phyloP scores from a whole-genome alignment of 345 rosid species.

The Lepidium sativum region DNA sequence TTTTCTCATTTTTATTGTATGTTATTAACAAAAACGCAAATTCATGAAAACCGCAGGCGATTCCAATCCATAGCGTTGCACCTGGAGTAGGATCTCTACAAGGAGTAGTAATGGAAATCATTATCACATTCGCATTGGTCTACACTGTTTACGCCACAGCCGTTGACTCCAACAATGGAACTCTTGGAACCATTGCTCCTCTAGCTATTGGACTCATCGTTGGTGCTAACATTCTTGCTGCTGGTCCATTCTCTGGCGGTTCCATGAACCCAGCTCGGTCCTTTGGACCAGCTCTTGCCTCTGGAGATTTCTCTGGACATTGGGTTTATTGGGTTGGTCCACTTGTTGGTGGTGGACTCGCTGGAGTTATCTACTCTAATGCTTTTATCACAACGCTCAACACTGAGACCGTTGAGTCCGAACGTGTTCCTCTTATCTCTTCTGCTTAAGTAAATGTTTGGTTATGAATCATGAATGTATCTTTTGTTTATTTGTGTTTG shows the following conservation, averaged over 20 bases:
- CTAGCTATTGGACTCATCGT: conserved; percentile 86
- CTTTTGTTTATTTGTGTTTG: background rate
- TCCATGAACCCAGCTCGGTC: conserved; percentile 96
- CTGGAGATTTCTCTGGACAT: conserved; percentile 62
- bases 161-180: conserved; percentile 86
- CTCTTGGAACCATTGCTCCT: conserved; percentile 75
- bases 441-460: background rate
- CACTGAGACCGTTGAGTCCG: background rate
- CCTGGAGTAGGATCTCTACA: conserved; percentile 64
- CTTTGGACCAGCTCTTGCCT: conserved; percentile 76
- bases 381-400: conserved; percentile 38
- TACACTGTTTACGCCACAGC: conserved; percentile 91
- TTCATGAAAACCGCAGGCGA: conserved; percentile 32
- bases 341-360: conserved; percentile 78
- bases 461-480: background rate
- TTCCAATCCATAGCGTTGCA: conserved; percentile 62
- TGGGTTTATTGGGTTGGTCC: conserved; percentile 96
- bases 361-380: conserved; percentile 62
- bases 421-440: conserved; percentile 40
- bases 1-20: too few species aligned
- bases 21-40: background rate
- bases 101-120: conserved; percentile 83
- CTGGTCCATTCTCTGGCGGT: conserved; percentile 88
- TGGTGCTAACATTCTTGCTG: conserved; percentile 85
- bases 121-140: conserved; percentile 75